phyloP scores from a whole-genome alignment of 805 yeast genomes.

The Monosporozyma solicola region DNA sequence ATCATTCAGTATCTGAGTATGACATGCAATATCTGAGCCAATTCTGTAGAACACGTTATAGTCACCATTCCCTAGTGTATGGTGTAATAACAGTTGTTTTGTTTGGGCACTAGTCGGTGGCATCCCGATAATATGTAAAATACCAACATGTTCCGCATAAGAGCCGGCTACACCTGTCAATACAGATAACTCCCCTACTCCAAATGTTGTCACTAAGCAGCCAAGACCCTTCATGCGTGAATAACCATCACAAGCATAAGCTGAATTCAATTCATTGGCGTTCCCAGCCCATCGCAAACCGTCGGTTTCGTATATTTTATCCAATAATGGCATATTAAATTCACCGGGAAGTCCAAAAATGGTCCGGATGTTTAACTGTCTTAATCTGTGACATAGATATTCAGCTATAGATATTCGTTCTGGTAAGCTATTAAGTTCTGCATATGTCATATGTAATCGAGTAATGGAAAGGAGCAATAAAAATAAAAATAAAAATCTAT shows the following conservation, averaged over 20 bases:
- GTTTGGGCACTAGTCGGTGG: slow-evolving; percentile 36
- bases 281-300: slow-evolving; percentile 65
- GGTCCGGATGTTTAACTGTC: slow-evolving; percentile 43
- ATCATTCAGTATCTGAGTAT: slow-evolving; percentile 50
- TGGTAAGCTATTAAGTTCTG: slow-evolving; percentile 11
- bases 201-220: slow-evolving; percentile 50
- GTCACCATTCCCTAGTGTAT: slow-evolving; percentile 70
- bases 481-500: background rate
- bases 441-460: slow-evolving; percentile 2
- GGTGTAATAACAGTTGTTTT: slow-evolving; percentile 54
- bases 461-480: background rate
- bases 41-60: slow-evolving; percentile 61
- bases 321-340: slow-evolving; percentile 56
- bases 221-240: slow-evolving; percentile 41
- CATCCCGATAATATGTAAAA: slow-evolving; percentile 80
- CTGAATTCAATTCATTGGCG: slow-evolving; percentile 84
- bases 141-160: slow-evolving; percentile 71
- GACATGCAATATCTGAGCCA: slow-evolving; percentile 55
- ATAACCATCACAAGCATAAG: slow-evolving; percentile 88
- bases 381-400: slow-evolving; percentile 50
- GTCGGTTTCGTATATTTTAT: slow-evolving; percentile 46
- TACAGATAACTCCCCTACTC: slow-evolving; percentile 86
- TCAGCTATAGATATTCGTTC: slow-evolving; percentile 46
- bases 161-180: slow-evolving; percentile 79
- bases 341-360: slow-evolving; percentile 74